Percentiles rank a stretch among this genome's conserved stretches.
Evolutionary conservation across 2,329 filamentous ascomycete genomes (phyloP).

Genomic region (Monilinia aucupariae): DNA sequence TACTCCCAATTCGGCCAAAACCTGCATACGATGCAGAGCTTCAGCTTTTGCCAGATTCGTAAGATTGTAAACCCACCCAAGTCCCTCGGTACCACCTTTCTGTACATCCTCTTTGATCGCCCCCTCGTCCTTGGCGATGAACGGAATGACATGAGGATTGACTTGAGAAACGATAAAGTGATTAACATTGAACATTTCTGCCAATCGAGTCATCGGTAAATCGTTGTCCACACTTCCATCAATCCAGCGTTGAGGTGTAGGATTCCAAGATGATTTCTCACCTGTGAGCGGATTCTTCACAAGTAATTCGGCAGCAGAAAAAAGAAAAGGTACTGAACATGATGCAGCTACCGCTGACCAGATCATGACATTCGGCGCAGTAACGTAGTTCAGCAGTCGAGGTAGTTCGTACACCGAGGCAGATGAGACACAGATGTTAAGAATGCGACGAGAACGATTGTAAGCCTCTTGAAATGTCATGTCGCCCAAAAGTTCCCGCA

Average conservation of each 20-base stretch:
- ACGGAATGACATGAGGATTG: slow-evolving; percentile 88
- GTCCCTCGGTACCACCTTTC: slow-evolving; percentile 27
- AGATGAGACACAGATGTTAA: slow-evolving; percentile 91
- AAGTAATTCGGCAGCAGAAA: slow-evolving; percentile 70
- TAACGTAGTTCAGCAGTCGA: slow-evolving; percentile 83
- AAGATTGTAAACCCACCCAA: slow-evolving; percentile 58
- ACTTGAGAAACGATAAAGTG: slow-evolving; percentile 98
- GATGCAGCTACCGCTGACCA: slow-evolving; percentile 97
- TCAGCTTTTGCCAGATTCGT: slow-evolving; percentile 74
- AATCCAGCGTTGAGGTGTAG: slow-evolving; percentile 79
- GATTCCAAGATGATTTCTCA: slow-evolving; percentile 75
- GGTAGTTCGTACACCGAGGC: slow-evolving; percentile 84
- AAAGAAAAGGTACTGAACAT: slow-evolving; percentile 85
- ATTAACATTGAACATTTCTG: slow-evolving; percentile 97
- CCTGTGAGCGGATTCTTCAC: slow-evolving; percentile 82
- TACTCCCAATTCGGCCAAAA: slow-evolving; percentile 73
- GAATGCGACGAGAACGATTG: slow-evolving; percentile 83
- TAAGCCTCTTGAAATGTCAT: slow-evolving; percentile 95
- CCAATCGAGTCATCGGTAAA: slow-evolving; percentile 79
- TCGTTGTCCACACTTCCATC: slow-evolving; percentile 95
- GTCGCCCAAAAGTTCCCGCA: slow-evolving; percentile 75
- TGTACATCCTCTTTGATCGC: slow-evolving; percentile 39
- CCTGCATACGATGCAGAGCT: slow-evolving; percentile 71
- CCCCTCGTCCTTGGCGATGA: slow-evolving; percentile 67
- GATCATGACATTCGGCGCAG: slow-evolving; percentile 88